Percentiles rank a stretch among this genome's conserved stretches.
Evolutionary conservation across 2,329 filamentous ascomycete genomes (phyloP).

Genomic region (Neobulgaria alba): DNA sequence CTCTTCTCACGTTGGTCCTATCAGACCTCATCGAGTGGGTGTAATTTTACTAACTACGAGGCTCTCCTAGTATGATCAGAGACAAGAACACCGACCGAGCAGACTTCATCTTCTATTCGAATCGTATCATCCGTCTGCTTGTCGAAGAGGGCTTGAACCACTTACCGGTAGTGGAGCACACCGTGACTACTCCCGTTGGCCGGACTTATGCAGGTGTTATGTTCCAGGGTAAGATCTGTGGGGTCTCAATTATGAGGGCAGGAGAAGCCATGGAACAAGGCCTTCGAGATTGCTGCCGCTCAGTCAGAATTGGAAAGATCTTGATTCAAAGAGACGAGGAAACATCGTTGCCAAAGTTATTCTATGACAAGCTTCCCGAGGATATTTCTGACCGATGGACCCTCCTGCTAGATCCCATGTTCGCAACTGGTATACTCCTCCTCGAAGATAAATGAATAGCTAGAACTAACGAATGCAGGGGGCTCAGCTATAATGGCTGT

Average conservation of each 20-base stretch:
- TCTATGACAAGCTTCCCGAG: constrained; percentile 94
- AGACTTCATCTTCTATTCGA: constrained; percentile 99
- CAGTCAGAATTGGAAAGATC: constrained; percentile 97
- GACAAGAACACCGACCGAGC: constrained; percentile 83
- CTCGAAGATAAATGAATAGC: not conserved
- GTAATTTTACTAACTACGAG: not conserved
- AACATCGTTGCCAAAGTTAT: constrained; percentile 82
- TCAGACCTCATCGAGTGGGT: not conserved
- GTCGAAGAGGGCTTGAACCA: constrained; percentile 98
- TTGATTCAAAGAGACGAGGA: constrained; percentile 96
- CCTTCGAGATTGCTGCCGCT: constrained; percentile 89
- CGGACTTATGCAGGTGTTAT: constrained; percentile 81
- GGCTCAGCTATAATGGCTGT: constrained; percentile 97
- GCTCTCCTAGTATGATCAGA: constrained; percentile 73
- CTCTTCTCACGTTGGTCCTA: constrained; percentile 79
- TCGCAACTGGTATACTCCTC: constrained; percentile 69
- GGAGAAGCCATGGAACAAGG: constrained; percentile 99
- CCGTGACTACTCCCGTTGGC: constrained; percentile 85
- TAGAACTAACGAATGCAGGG: no score
- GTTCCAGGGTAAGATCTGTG: constrained; percentile 97
- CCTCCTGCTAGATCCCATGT: constrained; percentile 93
- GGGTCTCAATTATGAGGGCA: constrained; percentile 96
- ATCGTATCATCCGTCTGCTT: constrained; percentile 90
- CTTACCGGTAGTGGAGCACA: constrained; percentile 80
- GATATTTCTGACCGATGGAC: constrained; percentile 94